phyloP scores from a whole-genome alignment of 1,284 basidiomycete genomes.

The Austroboletus olivaceoglutinosus region DNA sequence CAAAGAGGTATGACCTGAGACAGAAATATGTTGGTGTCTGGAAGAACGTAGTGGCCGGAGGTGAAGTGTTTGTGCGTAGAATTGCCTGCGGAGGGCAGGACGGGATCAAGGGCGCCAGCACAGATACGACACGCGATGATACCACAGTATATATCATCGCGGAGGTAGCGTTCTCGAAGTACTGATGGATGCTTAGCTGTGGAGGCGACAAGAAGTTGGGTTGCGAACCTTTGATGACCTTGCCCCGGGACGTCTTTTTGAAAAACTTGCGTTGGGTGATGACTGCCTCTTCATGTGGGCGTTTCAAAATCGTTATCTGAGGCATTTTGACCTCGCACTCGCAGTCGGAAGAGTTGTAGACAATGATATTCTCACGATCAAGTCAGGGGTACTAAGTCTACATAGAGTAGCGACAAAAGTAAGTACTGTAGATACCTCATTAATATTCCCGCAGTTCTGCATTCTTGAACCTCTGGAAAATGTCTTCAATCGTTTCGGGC shows the following conservation, averaged over 20 bases:
- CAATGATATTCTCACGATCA: neutral
- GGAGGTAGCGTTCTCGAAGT: conserved; percentile 91
- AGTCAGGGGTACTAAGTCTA: too few species aligned
- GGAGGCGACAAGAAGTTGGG: neutral
- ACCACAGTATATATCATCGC: conserved; percentile 93
- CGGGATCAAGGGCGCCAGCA: conserved; percentile 35
- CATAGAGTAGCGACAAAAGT: too few species aligned
- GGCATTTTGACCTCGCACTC: conserved; percentile 35
- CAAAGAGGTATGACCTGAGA: conserved; percentile 54
- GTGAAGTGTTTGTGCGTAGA: conserved; percentile 52
- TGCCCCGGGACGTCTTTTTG: conserved; percentile 93
- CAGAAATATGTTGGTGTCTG: conserved; percentile 96
- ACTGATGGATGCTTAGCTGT: conserved; percentile 44
- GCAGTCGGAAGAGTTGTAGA: neutral
- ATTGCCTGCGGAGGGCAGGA: conserved; percentile 53
- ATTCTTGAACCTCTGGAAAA: too few species aligned
- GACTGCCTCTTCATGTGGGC: conserved; percentile 69
- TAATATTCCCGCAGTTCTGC: too few species aligned
- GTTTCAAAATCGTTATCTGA: conserved; percentile 77
- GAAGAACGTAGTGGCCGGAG: conserved; percentile 79
- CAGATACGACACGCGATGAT: conserved; percentile 72
- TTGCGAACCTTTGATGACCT: conserved; percentile 81
- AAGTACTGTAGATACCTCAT: too few species aligned
- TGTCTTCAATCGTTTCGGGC: too few species aligned
- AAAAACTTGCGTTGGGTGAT: conserved; percentile 86